Percentiles rank a stretch among this genome's conserved stretches.
Evolutionary conservation across 345 rosid genomes (phyloP).

Genomic region (Eutrema japonicum): DNA sequence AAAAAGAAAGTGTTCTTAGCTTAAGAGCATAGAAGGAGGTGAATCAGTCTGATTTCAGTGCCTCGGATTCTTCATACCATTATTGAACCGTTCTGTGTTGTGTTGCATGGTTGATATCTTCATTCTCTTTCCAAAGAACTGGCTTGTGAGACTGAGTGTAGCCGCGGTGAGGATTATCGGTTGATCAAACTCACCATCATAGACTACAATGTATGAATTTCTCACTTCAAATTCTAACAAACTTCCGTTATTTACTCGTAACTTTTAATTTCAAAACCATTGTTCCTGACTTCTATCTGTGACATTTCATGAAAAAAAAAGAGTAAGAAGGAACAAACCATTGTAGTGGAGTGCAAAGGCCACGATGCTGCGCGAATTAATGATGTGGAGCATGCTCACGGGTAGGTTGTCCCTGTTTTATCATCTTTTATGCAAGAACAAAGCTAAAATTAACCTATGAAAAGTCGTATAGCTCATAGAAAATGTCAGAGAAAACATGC

Average conservation of each 20-base stretch:
- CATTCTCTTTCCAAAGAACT: constrained; percentile 52
- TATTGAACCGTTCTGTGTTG: constrained; percentile 2
- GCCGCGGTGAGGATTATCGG: constrained; percentile 92
- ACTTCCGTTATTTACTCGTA: not conserved
- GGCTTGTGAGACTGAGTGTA: constrained; percentile 93
- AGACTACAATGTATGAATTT: constrained; percentile 61
- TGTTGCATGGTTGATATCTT: not conserved
- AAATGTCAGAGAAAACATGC: not conserved
- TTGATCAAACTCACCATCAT: constrained; percentile 80
- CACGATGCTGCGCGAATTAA: constrained; percentile 91
- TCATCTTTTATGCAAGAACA: not conserved
- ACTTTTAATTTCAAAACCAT: not conserved
- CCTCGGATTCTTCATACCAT: not conserved
- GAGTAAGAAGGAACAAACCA: constrained; percentile 72
- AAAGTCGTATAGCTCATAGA: not conserved
- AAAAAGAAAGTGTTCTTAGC: not conserved
- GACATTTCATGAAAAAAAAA: constrained; percentile 34
- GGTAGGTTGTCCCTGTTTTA: constrained; percentile 51
- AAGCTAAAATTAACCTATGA: not conserved
- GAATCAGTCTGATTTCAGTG: not conserved
- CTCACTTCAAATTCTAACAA: not conserved
- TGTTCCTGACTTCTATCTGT: not conserved
- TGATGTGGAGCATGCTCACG: constrained; percentile 79
- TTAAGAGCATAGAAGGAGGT: not conserved
- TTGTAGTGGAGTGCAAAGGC: constrained; percentile 90